Evolutionary conservation across 2,329 filamentous ascomycete species (phyloP).

Genomic region (Colletotrichum sp.): DNA sequence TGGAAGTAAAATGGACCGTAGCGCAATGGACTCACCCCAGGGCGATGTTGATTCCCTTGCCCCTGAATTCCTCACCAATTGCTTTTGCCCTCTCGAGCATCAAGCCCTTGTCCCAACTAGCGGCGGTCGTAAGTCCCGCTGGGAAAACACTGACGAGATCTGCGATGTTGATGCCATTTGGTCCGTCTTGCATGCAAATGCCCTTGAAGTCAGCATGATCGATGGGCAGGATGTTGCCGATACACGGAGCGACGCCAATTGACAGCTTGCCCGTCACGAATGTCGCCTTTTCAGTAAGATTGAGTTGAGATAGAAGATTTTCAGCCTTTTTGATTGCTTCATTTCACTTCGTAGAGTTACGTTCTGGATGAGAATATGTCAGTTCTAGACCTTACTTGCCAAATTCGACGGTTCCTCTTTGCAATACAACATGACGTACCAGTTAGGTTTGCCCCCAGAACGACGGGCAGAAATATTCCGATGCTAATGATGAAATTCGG

Average conservation of each 20-base stretch:
- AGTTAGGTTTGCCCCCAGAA: background rate
- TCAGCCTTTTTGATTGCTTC: background rate
- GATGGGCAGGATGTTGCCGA: slow-evolving; percentile 65
- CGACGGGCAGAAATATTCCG: background rate
- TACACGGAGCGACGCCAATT: slow-evolving; percentile 74
- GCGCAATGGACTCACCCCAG: slow-evolving; percentile 53
- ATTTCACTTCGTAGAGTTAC: background rate
- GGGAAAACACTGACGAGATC: slow-evolving; percentile 67
- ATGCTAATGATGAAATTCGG: background rate
- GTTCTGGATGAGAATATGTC: background rate
- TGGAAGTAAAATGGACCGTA: background rate
- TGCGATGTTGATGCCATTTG: slow-evolving; percentile 64
- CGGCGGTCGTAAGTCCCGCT: slow-evolving; percentile 77
- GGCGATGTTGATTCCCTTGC: slow-evolving; percentile 75
- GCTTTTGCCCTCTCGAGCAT: slow-evolving; percentile 74
- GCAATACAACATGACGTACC: background rate
- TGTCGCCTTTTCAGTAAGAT: slow-evolving; percentile 77
- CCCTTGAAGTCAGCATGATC: slow-evolving; percentile 68
- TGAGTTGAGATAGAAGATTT: slow-evolving; percentile 58
- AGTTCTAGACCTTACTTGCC: background rate
- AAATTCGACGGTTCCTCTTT: background rate
- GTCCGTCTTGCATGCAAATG: slow-evolving; percentile 81
- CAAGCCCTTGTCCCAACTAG: slow-evolving; percentile 79
- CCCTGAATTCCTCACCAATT: slow-evolving; percentile 72
- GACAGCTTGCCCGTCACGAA: slow-evolving; percentile 75